A percentile compares a stretch with the other conserved stretches of the same genome.
Conservation (phyloP, 2,329 filamentous ascomycete genomes). For the Fusarium sp. region DNA sequence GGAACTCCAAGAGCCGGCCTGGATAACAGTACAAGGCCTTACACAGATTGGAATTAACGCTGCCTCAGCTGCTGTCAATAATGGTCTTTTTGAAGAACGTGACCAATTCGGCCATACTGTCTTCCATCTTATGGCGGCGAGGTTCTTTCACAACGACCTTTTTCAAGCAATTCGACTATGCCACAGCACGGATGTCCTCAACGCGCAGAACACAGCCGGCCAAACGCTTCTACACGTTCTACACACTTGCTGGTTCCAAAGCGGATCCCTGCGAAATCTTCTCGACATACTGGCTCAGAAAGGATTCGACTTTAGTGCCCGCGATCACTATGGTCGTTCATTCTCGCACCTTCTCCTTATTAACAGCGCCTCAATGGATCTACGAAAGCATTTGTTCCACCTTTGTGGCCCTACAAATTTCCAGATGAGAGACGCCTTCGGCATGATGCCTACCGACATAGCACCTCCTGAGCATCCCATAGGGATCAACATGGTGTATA, state of each 20-base stretch:
- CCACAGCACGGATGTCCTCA: conserved; percentile 37
- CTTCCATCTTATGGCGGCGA: conserved; percentile 59
- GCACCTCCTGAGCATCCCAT: conserved; percentile 3
- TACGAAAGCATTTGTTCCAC: conserved; percentile 45
- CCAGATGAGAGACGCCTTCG: conserved; percentile 63
- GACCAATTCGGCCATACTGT: conserved; percentile 62
- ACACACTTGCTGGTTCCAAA: conserved; percentile 50
- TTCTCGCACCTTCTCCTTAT: conserved; percentile 60
- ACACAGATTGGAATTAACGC: conserved; percentile 33
- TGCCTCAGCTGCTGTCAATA: conserved; percentile 1
- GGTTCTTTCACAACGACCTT: conserved; percentile 46
- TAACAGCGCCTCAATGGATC: conserved; percentile 46
- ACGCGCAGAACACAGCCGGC: conserved; percentile 54
- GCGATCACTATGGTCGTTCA: conserved; percentile 64
- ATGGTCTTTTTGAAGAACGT: conserved; percentile 23
- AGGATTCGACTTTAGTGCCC: conserved; percentile 49
- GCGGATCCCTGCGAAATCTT: conserved; percentile 45
- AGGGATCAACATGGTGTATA: conserved; percentile 10
- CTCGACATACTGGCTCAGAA: conserved; percentile 30
- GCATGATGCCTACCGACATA: conserved; percentile 42
- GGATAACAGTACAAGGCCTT: conserved; percentile 47
- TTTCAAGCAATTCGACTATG: conserved; percentile 41
- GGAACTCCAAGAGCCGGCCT: conserved; percentile 44
- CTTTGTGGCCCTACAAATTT: conserved; percentile 48
- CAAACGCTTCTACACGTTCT: conserved; percentile 63